Evolutionary conservation across 805 yeast species (phyloP).

Genomic region (Candida tibetensis): DNA sequence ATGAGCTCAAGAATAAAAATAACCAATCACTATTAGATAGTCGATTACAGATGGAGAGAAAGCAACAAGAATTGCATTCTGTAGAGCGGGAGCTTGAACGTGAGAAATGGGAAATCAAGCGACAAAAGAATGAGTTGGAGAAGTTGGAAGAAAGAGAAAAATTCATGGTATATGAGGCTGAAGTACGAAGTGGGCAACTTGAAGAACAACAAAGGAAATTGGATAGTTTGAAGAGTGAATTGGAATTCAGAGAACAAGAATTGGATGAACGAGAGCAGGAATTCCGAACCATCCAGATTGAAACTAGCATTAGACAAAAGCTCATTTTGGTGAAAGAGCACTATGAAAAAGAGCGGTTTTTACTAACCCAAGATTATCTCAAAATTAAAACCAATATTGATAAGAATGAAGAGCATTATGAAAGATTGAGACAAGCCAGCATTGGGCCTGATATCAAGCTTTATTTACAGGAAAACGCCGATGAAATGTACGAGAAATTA

Average conservation of each 20-base stretch:
- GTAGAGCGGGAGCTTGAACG: not conserved
- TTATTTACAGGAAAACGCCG: not conserved
- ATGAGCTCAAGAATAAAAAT: slow-evolving; percentile 1
- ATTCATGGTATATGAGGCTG: not conserved
- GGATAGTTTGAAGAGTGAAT: slow-evolving; percentile 4
- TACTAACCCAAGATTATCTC: slow-evolving; percentile 9
- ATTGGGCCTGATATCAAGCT: not conserved
- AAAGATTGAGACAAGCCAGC: slow-evolving; percentile 6
- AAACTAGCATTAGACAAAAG: slow-evolving; percentile 8
- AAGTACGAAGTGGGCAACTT: not conserved
- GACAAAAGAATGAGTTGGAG: not conserved
- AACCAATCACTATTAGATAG: not conserved
- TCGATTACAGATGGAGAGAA: not conserved
- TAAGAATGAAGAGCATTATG: slow-evolving; percentile 8
- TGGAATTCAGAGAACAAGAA: slow-evolving; percentile 9
- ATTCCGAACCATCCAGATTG: slow-evolving; percentile 1
- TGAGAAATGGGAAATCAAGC: not conserved
- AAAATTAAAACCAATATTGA: slow-evolving; percentile 9
- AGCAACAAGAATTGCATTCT: slow-evolving; percentile 1
- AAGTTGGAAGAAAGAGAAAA: not conserved
- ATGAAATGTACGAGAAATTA: not conserved
- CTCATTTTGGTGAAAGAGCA: slow-evolving; percentile 8
- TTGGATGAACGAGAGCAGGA: slow-evolving; percentile 9
- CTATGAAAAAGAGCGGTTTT: slow-evolving; percentile 6
- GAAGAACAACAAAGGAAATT: not conserved